Conservation (phyloP, 176 grass and related monocot species). For the Oryza glumipatula region DNA sequence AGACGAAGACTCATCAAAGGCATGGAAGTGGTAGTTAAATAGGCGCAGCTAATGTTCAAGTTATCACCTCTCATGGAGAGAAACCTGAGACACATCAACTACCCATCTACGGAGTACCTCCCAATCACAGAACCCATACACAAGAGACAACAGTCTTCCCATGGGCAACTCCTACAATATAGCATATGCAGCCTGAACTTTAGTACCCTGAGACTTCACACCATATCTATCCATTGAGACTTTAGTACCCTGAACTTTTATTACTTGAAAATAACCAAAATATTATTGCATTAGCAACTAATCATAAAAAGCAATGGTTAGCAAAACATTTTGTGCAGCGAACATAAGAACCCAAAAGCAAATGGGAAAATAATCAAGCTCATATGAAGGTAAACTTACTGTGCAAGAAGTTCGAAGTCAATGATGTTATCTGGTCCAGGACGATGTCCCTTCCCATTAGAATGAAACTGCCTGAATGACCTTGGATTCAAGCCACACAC, state of each 20-base stretch:
- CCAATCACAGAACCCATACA: too few relatives aligned
- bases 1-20: too few relatives aligned
- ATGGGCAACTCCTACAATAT: too few relatives aligned
- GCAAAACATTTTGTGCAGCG: neutral
- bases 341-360: neutral
- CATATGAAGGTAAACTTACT: slow-evolving; percentile 60
- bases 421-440: slow-evolving; percentile 93
- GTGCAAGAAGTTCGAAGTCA: slow-evolving; percentile 82
- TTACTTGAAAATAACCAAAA: neutral
- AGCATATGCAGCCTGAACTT: too few relatives aligned
- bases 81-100: too few relatives aligned
- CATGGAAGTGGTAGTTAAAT: too few relatives aligned
- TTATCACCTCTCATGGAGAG: too few relatives aligned
- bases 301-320: neutral
- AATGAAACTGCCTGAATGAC: slow-evolving; percentile 79
- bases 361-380: slow-evolving; percentile 11
- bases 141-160: too few relatives aligned
- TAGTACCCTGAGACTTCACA: too few relatives aligned
- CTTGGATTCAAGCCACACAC: slow-evolving; percentile 81
- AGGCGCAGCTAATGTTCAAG: too few relatives aligned
- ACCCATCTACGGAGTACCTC: too few relatives aligned
- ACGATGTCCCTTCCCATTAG: slow-evolving; percentile 78
- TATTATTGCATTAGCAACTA: neutral
- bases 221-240: too few relatives aligned
- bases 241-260: neutral